Percentiles rank a stretch among this genome's conserved stretches.
Evolutionary conservation across 495 filamentous ascomycete genomes (phyloP).

Genomic region (Corynascus novoguineensis): DNA sequence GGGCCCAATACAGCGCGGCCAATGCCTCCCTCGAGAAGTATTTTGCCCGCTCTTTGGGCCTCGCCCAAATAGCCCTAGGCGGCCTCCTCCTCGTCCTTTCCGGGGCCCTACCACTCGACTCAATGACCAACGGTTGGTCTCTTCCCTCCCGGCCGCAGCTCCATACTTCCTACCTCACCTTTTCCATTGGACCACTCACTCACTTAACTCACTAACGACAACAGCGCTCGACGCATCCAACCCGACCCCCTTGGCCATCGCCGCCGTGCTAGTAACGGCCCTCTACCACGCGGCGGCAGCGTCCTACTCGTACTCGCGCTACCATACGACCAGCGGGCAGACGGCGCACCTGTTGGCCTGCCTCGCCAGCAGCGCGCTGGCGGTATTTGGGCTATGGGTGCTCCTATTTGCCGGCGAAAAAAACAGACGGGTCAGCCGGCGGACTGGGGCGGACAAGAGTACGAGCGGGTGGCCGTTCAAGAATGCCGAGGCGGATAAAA

Average conservation of each 20-base stretch:
- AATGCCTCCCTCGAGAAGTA: slow-evolving; percentile 62
- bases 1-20: not conserved
- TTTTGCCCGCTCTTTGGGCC: slow-evolving; percentile 62
- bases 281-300: slow-evolving; percentile 58
- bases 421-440: slow-evolving; percentile 56
- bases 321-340: slow-evolving; percentile 47
- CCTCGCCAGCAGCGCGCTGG: slow-evolving; percentile 48
- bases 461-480: slow-evolving; percentile 78
- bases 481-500: slow-evolving; percentile 43
- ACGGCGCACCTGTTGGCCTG: slow-evolving; percentile 50
- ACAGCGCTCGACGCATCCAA: slow-evolving; percentile 9
- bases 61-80: slow-evolving; percentile 61
- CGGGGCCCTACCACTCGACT: slow-evolving; percentile 67
- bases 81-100: slow-evolving; percentile 62
- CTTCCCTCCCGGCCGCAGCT: too few species aligned
- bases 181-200: not conserved
- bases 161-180: not conserved
- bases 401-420: slow-evolving; percentile 61
- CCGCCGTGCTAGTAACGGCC: slow-evolving; percentile 60
- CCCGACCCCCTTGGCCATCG: slow-evolving; percentile 31
- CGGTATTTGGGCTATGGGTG: slow-evolving; percentile 64
- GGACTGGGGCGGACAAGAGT: slow-evolving; percentile 73
- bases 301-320: slow-evolving; percentile 65
- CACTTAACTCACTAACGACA: not conserved
- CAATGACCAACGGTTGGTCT: slow-evolving; percentile 29